Evolutionary conservation across 202 grass and related monocot species (phyloP).

Genomic region (Zoysia matrella): DNA sequence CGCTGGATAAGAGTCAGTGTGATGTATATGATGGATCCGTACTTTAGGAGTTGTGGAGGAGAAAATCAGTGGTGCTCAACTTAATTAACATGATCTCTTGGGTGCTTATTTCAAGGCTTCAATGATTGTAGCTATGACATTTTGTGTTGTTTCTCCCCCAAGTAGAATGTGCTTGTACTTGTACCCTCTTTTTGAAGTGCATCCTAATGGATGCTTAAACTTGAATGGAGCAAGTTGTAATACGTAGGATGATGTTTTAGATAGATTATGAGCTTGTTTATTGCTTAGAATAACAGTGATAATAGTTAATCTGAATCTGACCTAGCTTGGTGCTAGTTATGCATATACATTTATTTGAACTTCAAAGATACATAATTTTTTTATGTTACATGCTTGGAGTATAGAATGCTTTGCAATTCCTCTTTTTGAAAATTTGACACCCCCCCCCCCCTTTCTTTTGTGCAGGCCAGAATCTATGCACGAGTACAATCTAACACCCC

Average conservation of each 20-base stretch:
- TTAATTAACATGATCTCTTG: constrained; percentile 9
- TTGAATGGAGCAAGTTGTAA: not conserved
- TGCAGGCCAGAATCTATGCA: constrained; percentile 93
- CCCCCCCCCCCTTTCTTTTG: constrained; percentile 12
- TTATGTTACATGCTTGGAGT: not conserved
- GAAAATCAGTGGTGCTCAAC: not conserved
- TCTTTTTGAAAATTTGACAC: constrained; percentile 21
- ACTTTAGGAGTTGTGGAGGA: constrained; percentile 11
- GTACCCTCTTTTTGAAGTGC: not conserved
- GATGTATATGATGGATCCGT: not conserved
- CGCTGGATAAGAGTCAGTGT: not conserved
- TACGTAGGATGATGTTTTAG: not conserved
- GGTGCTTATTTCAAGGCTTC: not conserved
- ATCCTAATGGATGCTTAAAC: not conserved
- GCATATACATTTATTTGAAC: not conserved
- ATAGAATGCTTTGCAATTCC: not conserved
- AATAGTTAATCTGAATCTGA: constrained; percentile 6
- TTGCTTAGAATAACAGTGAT: constrained; percentile 1
- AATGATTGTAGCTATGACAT: not conserved
- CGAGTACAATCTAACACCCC: constrained; percentile 95
- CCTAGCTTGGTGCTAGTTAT: constrained; percentile 28
- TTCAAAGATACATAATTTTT: not conserved
- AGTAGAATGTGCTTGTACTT: constrained; percentile 4
- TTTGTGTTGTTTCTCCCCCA: not conserved
- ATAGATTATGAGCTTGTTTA: constrained; percentile 10